Percentiles rank a stretch among this genome's conserved stretches.
Evolutionary conservation across 495 filamentous ascomycete species (phyloP).

Genomic region (Penicillium herquei): DNA sequence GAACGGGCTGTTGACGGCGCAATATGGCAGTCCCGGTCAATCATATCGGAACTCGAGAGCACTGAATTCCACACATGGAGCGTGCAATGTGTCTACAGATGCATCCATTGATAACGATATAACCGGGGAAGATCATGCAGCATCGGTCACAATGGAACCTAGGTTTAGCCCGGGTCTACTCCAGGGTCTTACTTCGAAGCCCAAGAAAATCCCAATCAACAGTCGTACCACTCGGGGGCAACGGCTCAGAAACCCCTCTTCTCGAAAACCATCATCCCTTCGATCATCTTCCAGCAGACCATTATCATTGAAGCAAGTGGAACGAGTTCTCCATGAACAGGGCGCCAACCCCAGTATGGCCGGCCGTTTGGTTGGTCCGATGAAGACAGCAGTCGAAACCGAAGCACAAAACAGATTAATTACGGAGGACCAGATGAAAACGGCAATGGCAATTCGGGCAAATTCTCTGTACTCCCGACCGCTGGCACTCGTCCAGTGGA

Average conservation of each 20-base stretch:
- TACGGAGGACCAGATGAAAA: slow-evolving; percentile 11
- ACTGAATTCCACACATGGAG: slow-evolving; percentile 10
- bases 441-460: slow-evolving; percentile 18
- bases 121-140: background rate
- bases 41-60: slow-evolving; percentile 21
- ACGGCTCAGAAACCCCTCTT: too few species aligned
- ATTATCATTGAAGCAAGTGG: too few species aligned
- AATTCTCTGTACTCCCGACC: slow-evolving; percentile 24
- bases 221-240: too few species aligned
- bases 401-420: slow-evolving; percentile 16
- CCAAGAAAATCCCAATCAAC: too few species aligned
- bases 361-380: too few species aligned
- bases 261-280: too few species aligned
- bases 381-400: background rate
- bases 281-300: too few species aligned
- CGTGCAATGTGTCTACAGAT: slow-evolving; percentile 18
- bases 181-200: too few species aligned
- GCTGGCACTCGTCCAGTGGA: slow-evolving; percentile 27
- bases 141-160: background rate
- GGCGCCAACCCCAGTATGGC: too few species aligned
- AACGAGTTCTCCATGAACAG: too few species aligned
- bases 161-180: too few species aligned
- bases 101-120: background rate
- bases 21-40: slow-evolving; percentile 20
- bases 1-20: slow-evolving; percentile 29